A percentile compares a stretch with the other conserved stretches of the same genome.
Evolutionary conservation across 192 early-diverging fungal species (phyloP).

Genomic region (Coemansia sp.): DNA sequence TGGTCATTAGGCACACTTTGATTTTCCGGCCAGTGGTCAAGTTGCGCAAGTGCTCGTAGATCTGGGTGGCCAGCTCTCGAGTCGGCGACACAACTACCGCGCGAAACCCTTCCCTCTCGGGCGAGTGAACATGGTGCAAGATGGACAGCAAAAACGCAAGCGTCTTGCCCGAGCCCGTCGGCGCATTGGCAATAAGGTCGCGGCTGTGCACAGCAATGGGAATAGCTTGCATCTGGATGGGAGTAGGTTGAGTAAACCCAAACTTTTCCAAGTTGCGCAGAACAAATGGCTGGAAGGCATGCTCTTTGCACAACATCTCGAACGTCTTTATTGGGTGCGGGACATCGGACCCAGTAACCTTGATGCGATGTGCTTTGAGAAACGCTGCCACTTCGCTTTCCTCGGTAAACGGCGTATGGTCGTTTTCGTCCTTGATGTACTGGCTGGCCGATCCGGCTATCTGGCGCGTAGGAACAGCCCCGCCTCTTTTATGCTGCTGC

Average conservation of each 20-base stretch:
- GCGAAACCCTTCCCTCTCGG: conserved; percentile 76
- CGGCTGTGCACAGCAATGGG: conserved; percentile 85
- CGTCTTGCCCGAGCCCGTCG: conserved; percentile 98
- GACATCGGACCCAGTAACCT: conserved; percentile 79
- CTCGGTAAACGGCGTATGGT: conserved; percentile 35
- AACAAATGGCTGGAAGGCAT: conserved; percentile 67
- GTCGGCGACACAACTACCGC: conserved; percentile 93
- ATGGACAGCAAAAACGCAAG: conserved; percentile 91
- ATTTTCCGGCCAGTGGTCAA: conserved; percentile 73
- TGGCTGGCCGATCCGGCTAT: conserved; percentile 43
- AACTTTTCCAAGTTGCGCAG: conserved; percentile 63
- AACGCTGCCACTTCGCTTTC: conserved; percentile 54
- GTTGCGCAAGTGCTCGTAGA: conserved; percentile 75
- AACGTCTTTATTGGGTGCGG: conserved; percentile 82
- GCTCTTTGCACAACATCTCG: conserved; percentile 67
- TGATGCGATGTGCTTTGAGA: conserved; percentile 75
- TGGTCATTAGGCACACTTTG: conserved; percentile 78
- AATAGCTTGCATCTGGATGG: conserved; percentile 92
- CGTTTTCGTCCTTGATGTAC: conserved; percentile 23
- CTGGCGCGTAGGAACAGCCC: conserved; percentile 27
- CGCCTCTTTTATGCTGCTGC: neutral
- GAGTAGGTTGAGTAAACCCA: conserved; percentile 74
- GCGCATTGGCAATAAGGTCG: conserved; percentile 93
- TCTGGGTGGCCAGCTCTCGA: conserved; percentile 85
- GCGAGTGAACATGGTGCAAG: conserved; percentile 74